These are phyloP conservation scores for Malbranchea cinnamomea DNA, from an alignment of 2,329 filamentous ascomycete genomes.

Conservation along the genomic window DNA sequence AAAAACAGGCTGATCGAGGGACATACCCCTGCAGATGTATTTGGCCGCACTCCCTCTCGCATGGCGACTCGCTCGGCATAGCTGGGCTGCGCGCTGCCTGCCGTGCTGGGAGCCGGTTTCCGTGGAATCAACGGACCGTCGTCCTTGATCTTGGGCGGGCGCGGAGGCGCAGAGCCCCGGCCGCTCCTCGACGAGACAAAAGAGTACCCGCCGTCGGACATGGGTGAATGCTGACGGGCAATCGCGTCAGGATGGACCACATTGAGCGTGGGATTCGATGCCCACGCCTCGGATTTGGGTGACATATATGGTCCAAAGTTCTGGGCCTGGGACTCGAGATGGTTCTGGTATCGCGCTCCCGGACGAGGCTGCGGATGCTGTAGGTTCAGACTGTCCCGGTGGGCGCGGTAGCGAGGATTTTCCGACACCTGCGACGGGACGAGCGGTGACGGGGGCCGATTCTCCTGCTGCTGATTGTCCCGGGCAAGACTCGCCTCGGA, in stretches of 20 bases:
- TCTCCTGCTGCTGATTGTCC: constrained; percentile 26
- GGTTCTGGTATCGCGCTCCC: constrained; percentile 45
- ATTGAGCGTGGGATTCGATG: constrained; percentile 27
- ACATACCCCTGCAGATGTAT: constrained; percentile 17
- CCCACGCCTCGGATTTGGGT: constrained; percentile 31
- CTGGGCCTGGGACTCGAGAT: constrained; percentile 46
- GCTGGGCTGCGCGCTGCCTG: constrained; percentile 20
- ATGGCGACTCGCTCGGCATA: constrained; percentile 29
- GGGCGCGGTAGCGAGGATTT: constrained; percentile 49
- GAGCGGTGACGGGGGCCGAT: constrained; percentile 44
- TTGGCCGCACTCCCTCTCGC: constrained; percentile 15
- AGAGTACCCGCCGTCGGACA: constrained; percentile 33
- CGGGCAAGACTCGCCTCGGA: constrained; percentile 29
- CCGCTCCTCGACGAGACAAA: constrained; percentile 22
- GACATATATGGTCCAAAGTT: constrained; percentile 31
- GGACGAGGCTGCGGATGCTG: constrained; percentile 50
- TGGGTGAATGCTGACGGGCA: constrained; percentile 29
- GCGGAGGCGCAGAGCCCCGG: constrained; percentile 28
- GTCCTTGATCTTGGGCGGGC: constrained; percentile 40
- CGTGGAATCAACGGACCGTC: constrained; percentile 45
- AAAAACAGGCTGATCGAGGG: background rate
- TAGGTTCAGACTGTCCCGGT: constrained; percentile 48
- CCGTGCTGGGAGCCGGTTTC: constrained; percentile 27
- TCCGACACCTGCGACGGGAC: constrained; percentile 43
- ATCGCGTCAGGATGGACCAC: constrained; percentile 19